A percentile compares a stretch with the other conserved stretches of the same genome.
These are phyloP conservation scores for Lavandula angustifolia DNA, from an alignment of 257 asterid species.

Conservation along the genomic window DNA sequence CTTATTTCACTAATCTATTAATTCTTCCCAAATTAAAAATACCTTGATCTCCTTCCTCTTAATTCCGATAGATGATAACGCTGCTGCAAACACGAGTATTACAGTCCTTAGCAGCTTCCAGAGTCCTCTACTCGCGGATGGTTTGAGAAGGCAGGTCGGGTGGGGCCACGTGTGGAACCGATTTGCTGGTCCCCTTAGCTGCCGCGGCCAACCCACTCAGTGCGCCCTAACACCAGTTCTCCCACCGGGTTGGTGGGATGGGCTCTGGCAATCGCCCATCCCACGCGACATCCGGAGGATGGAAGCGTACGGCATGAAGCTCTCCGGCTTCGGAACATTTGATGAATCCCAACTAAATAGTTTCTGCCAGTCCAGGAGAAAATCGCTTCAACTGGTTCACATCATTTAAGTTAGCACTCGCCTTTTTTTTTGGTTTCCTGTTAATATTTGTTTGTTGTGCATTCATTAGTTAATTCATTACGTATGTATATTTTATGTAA, in stretches of 20 bases:
- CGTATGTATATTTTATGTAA: too few relatives aligned
- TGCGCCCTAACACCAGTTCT: slow-evolving; percentile 89
- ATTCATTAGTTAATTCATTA: slow-evolving; percentile 28
- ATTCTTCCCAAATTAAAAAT: background rate
- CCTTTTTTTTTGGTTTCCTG: background rate
- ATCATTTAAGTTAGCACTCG: slow-evolving; percentile 42
- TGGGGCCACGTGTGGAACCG: slow-evolving; percentile 99
- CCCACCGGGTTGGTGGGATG: slow-evolving; percentile 98
- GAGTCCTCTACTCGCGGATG: slow-evolving; percentile 61
- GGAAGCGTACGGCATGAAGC: slow-evolving; percentile 75
- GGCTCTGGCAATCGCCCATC: slow-evolving; percentile 96
- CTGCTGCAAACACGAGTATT: slow-evolving; percentile 44
- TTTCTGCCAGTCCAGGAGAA: slow-evolving; percentile 54
- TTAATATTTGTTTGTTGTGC: slow-evolving; percentile 28
- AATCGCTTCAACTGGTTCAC: slow-evolving; percentile 31
- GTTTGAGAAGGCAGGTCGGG: slow-evolving; percentile 77
- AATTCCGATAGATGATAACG: slow-evolving; percentile 47
- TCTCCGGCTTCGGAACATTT: slow-evolving; percentile 71
- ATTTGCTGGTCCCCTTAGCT: slow-evolving; percentile 83
- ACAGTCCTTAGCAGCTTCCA: slow-evolving; percentile 90
- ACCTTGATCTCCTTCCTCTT: background rate
- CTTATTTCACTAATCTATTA: too few relatives aligned
- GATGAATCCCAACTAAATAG: slow-evolving; percentile 48
- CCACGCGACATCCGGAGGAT: slow-evolving; percentile 68
- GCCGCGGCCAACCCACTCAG: slow-evolving; percentile 63